These are phyloP conservation scores for Solanum piurae DNA, from an alignment of 257 asterid genomes.

Conservation along the genomic window DNA sequence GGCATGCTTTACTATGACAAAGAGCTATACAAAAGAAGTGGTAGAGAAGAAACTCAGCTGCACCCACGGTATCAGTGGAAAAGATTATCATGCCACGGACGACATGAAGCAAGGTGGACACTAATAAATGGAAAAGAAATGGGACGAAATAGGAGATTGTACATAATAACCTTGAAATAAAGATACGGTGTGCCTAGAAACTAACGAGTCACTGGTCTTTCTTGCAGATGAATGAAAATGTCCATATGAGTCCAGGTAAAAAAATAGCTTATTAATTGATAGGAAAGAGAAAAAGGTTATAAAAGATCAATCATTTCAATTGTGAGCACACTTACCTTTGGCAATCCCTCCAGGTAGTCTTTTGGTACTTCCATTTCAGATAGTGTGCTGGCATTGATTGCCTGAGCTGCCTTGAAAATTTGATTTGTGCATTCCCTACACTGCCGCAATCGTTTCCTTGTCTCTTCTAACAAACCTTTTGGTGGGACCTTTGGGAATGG, in stretches of 20 bases:
- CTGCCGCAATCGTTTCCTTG: slow-evolving; percentile 54
- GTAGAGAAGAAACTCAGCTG: background rate
- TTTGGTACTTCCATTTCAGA: slow-evolving; percentile 78
- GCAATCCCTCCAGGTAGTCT: slow-evolving; percentile 61
- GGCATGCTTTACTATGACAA: background rate
- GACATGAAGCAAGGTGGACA: background rate
- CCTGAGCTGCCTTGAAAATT: slow-evolving; percentile 72
- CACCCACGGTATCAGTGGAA: background rate
- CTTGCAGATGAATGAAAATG: background rate
- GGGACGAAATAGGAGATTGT: background rate
- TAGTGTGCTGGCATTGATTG: slow-evolving; percentile 60
- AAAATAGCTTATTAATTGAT: background rate
- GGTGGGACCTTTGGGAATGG: slow-evolving; percentile 85
- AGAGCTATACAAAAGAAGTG: background rate
- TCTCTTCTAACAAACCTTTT: slow-evolving; percentile 49
- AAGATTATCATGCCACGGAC: background rate
- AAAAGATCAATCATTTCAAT: background rate
- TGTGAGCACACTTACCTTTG: slow-evolving; percentile 44
- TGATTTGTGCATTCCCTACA: slow-evolving; percentile 80
- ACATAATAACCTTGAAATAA: background rate
- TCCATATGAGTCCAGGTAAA: background rate
- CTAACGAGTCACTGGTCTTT: background rate
- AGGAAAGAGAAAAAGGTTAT: background rate
- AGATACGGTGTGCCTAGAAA: background rate
- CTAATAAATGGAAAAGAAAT: background rate